Conservation (phyloP, 768 basidiomycete species). For the Kwoniella shandongensis region DNA sequence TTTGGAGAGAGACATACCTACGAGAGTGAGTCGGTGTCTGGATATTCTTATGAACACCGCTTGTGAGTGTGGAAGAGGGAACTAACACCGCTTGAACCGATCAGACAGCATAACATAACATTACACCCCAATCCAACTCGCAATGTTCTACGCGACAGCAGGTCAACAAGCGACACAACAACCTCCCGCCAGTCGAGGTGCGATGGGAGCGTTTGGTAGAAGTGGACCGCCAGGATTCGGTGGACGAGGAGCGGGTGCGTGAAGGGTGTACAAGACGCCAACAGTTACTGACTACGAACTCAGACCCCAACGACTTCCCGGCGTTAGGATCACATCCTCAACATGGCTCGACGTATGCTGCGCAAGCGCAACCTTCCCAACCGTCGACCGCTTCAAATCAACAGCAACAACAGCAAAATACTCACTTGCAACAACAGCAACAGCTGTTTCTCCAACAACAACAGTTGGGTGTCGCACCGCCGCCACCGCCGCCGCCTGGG, state of each 20-base stretch:
- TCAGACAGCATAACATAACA: background rate
- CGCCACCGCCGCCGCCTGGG: slow-evolving; percentile 44
- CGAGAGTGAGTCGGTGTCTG: too few species aligned
- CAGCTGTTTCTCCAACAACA: slow-evolving; percentile 37
- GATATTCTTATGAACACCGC: too few species aligned
- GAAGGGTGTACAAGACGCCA: too few species aligned
- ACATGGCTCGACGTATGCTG: slow-evolving; percentile 37
- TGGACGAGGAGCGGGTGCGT: slow-evolving; percentile 33
- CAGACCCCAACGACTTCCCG: slow-evolving; percentile 51
- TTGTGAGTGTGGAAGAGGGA: too few species aligned
- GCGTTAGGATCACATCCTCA: slow-evolving; percentile 39
- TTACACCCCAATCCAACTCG: background rate
- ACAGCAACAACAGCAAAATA: slow-evolving; percentile 19
- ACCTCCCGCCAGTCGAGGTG: slow-evolving; percentile 20
- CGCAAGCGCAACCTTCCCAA: slow-evolving; percentile 44
- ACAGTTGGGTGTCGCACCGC: slow-evolving; percentile 24
- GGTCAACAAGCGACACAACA: slow-evolving; percentile 39
- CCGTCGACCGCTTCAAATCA: slow-evolving; percentile 21
- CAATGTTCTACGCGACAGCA: slow-evolving; percentile 47
- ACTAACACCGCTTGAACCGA: too few species aligned
- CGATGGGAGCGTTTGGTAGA: slow-evolving; percentile 28
- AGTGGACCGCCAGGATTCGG: slow-evolving; percentile 46
- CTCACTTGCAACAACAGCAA: slow-evolving; percentile 34
- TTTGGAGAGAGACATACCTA: too few species aligned
- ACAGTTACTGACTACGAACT: too few species aligned